Conservation (phyloP, 805 yeast genomes). For the Hermanozyma aechmeae region DNA sequence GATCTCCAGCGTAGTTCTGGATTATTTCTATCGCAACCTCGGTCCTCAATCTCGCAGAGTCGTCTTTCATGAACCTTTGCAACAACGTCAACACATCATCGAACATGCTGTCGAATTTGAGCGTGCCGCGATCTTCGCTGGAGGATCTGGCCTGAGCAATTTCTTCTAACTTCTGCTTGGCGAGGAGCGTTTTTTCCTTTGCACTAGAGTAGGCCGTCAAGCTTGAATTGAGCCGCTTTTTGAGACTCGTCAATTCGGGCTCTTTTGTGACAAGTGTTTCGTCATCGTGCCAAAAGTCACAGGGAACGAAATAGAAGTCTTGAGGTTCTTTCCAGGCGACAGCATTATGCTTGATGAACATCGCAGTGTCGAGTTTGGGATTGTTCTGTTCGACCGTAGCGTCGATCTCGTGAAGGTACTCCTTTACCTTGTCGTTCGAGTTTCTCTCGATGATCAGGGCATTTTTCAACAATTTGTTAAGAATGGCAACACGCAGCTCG, state of each 20-base stretch:
- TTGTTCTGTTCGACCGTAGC: slow-evolving; percentile 57
- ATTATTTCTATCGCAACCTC: slow-evolving; percentile 90
- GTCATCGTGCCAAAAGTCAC: slow-evolving; percentile 96
- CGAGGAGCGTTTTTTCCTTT: slow-evolving; percentile 35
- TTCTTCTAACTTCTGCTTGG: slow-evolving; percentile 43
- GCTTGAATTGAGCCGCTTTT: slow-evolving; percentile 37
- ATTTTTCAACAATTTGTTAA: slow-evolving; percentile 59
- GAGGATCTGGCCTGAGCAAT: slow-evolving; percentile 25
- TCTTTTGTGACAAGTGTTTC: slow-evolving; percentile 56
- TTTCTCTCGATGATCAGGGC: slow-evolving; percentile 54
- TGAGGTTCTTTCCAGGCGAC: slow-evolving; percentile 74
- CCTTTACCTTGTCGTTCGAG: slow-evolving; percentile 35
- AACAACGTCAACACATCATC: slow-evolving; percentile 43
- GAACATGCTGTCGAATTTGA: slow-evolving; percentile 46
- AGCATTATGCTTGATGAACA: slow-evolving; percentile 86
- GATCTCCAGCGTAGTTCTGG: slow-evolving; percentile 72
- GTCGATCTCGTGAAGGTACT: slow-evolving; percentile 42
- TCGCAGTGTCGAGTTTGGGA: slow-evolving; percentile 70
- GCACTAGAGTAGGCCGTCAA: slow-evolving; percentile 27
- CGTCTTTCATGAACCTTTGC: slow-evolving; percentile 60
- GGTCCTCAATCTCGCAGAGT: slow-evolving; percentile 59
- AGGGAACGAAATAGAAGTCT: slow-evolving; percentile 79
- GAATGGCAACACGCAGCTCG: slow-evolving; percentile 62
- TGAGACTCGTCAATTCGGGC: slow-evolving; percentile 48
- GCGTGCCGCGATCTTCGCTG: slow-evolving; percentile 27